Conservation (phyloP, 768 basidiomycete species). For the Tulasnella sp. region DNA sequence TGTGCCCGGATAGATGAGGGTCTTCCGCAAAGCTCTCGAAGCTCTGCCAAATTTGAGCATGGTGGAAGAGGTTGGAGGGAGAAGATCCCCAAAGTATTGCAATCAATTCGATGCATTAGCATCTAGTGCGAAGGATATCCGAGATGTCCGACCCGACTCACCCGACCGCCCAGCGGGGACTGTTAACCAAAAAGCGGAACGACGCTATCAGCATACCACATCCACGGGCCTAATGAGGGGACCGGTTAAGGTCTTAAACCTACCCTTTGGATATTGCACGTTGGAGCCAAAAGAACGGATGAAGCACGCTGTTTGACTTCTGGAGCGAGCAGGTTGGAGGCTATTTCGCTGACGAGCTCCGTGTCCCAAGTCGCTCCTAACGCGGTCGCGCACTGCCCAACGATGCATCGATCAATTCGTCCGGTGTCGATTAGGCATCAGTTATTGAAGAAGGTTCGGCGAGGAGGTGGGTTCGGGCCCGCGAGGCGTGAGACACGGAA, state of each 20-base stretch:
- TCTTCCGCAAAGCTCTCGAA: constrained; percentile 51
- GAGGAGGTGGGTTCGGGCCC: too few species aligned
- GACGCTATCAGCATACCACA: neutral
- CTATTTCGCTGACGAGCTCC: constrained; percentile 54
- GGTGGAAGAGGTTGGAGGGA: constrained; percentile 63
- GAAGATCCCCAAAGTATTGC: constrained; percentile 44
- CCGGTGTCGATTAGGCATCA: too few species aligned
- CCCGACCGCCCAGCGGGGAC: constrained; percentile 38
- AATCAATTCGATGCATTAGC: neutral
- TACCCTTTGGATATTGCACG: constrained; percentile 66
- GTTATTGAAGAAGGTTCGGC: too few species aligned
- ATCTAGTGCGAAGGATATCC: constrained; percentile 51
- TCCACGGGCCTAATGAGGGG: neutral
- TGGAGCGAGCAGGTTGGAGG: constrained; percentile 52
- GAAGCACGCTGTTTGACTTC: constrained; percentile 64
- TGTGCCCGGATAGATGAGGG: constrained; percentile 64
- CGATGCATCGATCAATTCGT: too few species aligned
- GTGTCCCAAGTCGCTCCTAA: constrained; percentile 59
- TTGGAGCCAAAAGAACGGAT: constrained; percentile 63
- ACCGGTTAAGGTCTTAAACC: constrained; percentile 33
- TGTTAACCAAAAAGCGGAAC: neutral
- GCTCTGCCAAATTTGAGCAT: constrained; percentile 39
- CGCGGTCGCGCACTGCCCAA: constrained; percentile 44
- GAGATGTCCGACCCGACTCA: neutral
- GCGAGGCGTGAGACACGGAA: too few species aligned